phyloP scores from a whole-genome alignment of 2,329 filamentous ascomycete genomes.

The Mariannaea elegans region DNA sequence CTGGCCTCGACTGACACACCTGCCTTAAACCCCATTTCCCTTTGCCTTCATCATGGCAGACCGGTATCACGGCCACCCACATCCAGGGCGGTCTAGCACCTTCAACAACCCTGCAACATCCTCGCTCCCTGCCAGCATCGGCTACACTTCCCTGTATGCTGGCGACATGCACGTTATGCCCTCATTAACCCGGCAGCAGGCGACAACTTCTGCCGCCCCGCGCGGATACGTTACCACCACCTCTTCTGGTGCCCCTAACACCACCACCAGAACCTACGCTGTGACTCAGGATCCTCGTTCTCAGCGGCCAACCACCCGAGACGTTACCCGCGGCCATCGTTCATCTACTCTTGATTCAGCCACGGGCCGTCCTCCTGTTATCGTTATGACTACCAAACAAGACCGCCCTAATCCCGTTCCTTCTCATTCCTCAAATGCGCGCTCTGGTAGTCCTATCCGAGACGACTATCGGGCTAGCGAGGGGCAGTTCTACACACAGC shows the following conservation, averaged over 20 bases:
- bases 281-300: slow-evolving; percentile 61
- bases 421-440: slow-evolving; percentile 49
- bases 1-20: slow-evolving; percentile 17
- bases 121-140: slow-evolving; percentile 61
- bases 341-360: slow-evolving; percentile 62
- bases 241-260: slow-evolving; percentile 46
- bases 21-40: slow-evolving; percentile 12
- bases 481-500: slow-evolving; percentile 61
- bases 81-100: slow-evolving; percentile 54
- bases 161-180: slow-evolving; percentile 65
- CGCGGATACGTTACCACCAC: slow-evolving; percentile 45
- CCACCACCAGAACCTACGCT: slow-evolving; percentile 65
- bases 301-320: slow-evolving; percentile 58
- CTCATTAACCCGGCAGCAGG: slow-evolving; percentile 44
- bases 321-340: slow-evolving; percentile 55
- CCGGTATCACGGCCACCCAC: slow-evolving; percentile 53
- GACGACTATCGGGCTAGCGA: slow-evolving; percentile 64
- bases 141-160: slow-evolving; percentile 59
- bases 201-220: slow-evolving; percentile 40
- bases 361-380: slow-evolving; percentile 59
- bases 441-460: slow-evolving; percentile 56
- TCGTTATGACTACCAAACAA: slow-evolving; percentile 64
- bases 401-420: slow-evolving; percentile 51
- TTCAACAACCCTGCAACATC: slow-evolving; percentile 61
- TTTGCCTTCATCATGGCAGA: slow-evolving; percentile 54